These are phyloP conservation scores for Penicillium desertorum DNA, from an alignment of 495 filamentous ascomycete genomes.

Conservation along the genomic window DNA sequence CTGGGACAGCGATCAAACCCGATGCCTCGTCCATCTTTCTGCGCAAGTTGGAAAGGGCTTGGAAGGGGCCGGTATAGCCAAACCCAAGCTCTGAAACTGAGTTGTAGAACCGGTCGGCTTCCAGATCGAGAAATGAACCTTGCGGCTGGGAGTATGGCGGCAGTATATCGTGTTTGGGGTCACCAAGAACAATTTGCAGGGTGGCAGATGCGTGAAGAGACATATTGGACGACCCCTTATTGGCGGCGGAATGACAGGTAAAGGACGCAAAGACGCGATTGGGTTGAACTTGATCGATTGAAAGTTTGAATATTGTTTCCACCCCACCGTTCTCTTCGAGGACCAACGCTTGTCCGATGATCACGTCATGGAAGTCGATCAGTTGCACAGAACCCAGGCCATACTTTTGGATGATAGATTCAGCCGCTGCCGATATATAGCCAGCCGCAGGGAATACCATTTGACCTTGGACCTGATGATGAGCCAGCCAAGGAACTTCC, in stretches of 20 bases:
- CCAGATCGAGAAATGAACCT: slow-evolving; percentile 25
- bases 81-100: slow-evolving; percentile 34
- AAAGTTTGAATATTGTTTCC: slow-evolving; percentile 45
- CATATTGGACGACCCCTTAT: slow-evolving; percentile 20
- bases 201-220: slow-evolving; percentile 26
- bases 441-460: slow-evolving; percentile 61
- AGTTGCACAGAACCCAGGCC: slow-evolving; percentile 22
- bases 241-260: slow-evolving; percentile 24
- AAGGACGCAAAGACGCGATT: slow-evolving; percentile 11
- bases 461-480: slow-evolving; percentile 43
- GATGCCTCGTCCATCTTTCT: slow-evolving; percentile 29
- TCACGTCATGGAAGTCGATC: slow-evolving; percentile 36
- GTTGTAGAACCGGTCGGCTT: slow-evolving; percentile 46
- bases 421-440: slow-evolving; percentile 57
- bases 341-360: slow-evolving; percentile 49
- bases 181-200: slow-evolving; percentile 16
- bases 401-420: slow-evolving; percentile 37
- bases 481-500: slow-evolving; percentile 43
- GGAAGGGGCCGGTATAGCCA: slow-evolving; percentile 34
- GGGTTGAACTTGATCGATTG: neutral
- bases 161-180: slow-evolving; percentile 11
- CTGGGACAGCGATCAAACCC: slow-evolving; percentile 22
- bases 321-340: slow-evolving; percentile 49
- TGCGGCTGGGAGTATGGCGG: slow-evolving; percentile 4
- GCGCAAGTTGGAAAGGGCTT: slow-evolving; percentile 21